Conservation (phyloP, 2,329 filamentous ascomycete species). For the Verticillium longisporum region DNA sequence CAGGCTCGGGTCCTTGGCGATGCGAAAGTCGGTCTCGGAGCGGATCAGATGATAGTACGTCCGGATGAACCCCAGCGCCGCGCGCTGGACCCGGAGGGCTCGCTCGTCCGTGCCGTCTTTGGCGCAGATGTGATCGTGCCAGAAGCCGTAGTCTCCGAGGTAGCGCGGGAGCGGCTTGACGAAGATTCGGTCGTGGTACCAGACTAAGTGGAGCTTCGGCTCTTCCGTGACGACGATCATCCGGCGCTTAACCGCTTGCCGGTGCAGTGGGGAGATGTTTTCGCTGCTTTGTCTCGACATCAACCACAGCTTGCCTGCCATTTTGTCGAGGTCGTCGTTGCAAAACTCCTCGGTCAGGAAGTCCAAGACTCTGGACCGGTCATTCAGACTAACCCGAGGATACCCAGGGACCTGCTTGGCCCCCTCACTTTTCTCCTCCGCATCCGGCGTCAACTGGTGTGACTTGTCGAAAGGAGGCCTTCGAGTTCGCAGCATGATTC, state of each 20-base stretch:
- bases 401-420: slow-evolving; percentile 6
- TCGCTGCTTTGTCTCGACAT: not conserved
- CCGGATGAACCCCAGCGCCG: slow-evolving; percentile 23
- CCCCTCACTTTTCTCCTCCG: not conserved
- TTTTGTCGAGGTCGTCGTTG: slow-evolving; percentile 7
- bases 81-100: slow-evolving; percentile 3
- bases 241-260: not conserved
- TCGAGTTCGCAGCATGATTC: not conserved
- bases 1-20: slow-evolving; percentile 15
- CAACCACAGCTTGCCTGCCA: slow-evolving; percentile 4
- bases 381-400: slow-evolving; percentile 3
- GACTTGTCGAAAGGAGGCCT: not conserved
- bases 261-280: not conserved
- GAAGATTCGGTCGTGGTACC: not conserved
- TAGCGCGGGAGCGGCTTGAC: not conserved
- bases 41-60: slow-evolving; percentile 23
- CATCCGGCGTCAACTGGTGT: not conserved
- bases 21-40: slow-evolving; percentile 25
- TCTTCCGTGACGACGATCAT: not conserved
- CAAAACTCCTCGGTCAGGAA: slow-evolving; percentile 7
- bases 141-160: not conserved
- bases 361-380: not conserved
- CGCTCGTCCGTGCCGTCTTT: not conserved
- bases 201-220: not conserved
- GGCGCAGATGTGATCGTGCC: not conserved